phyloP scores from a whole-genome alignment of 208 protist genomes.

The Leishmania lainsoni region DNA sequence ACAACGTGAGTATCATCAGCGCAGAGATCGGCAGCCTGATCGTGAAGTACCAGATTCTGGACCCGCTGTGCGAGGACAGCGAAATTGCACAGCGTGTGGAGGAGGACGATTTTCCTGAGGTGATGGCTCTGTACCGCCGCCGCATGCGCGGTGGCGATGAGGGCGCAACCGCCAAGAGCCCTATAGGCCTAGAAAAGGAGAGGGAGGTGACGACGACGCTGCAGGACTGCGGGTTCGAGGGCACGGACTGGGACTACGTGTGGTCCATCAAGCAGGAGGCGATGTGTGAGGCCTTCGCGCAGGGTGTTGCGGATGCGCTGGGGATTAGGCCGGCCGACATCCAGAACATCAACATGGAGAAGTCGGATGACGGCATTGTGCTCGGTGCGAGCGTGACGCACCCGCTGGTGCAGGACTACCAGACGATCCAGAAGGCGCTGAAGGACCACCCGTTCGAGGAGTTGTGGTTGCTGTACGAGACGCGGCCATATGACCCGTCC shows the following conservation, averaged over 20 bases:
- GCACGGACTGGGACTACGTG: constrained; percentile 60
- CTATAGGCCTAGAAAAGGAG: background rate
- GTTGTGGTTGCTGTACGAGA: constrained; percentile 56
- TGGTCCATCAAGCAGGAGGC: constrained; percentile 27
- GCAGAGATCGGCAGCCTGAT: constrained; percentile 48
- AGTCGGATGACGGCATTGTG: background rate
- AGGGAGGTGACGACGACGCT: constrained; percentile 25
- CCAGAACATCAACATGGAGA: constrained; percentile 7
- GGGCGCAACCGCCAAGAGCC: background rate
- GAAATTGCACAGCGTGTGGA: constrained; percentile 38
- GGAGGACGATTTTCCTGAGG: constrained; percentile 45
- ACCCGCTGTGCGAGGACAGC: constrained; percentile 35
- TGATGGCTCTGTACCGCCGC: constrained; percentile 41
- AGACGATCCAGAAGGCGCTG: constrained; percentile 43
- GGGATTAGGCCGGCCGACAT: constrained; percentile 19
- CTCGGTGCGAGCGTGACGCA: constrained; percentile 31
- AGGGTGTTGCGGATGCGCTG: constrained; percentile 17
- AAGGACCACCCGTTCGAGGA: constrained; percentile 35
- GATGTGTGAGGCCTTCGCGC: constrained; percentile 38
- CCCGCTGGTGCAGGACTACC: constrained; percentile 21
- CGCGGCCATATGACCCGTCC: constrained; percentile 27
- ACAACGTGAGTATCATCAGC: constrained; percentile 43
- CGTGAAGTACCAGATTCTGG: constrained; percentile 51
- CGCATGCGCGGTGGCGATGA: constrained; percentile 27
- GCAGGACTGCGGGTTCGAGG: constrained; percentile 53